phyloP scores from a whole-genome alignment of 345 rosid species.

The Populus simonii region DNA sequence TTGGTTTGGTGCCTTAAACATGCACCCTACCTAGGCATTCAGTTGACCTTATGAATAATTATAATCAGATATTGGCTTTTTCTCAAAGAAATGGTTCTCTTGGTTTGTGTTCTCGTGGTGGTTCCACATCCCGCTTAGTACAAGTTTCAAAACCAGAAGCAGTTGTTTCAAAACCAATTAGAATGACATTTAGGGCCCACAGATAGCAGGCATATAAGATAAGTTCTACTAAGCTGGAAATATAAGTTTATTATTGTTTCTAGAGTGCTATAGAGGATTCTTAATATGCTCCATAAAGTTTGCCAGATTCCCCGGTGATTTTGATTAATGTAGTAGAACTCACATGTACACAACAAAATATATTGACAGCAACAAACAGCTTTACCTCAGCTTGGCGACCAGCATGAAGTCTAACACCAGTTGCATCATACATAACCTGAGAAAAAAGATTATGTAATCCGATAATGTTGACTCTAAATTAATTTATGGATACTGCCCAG shows the following conservation, averaged over 20 bases:
- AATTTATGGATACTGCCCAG: neutral
- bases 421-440: conserved; percentile 75
- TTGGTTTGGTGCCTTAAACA: too few relatives aligned
- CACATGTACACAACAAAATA: neutral
- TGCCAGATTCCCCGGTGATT: neutral
- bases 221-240: neutral
- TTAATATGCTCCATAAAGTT: neutral
- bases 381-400: conserved; percentile 72
- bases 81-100: too few relatives aligned
- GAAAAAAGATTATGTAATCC: neutral
- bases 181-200: neutral
- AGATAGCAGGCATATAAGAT: neutral
- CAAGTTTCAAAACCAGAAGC: neutral
- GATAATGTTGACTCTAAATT: conserved; percentile 4
- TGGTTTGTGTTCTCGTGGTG: neutral
- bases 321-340: neutral
- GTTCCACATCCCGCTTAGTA: neutral
- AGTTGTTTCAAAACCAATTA: neutral
- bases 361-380: neutral
- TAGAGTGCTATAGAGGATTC: neutral
- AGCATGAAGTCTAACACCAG: conserved; percentile 66
- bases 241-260: neutral
- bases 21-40: too few relatives aligned
- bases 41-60: too few relatives aligned
- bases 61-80: too few relatives aligned